A percentile compares a stretch with the other conserved stretches of the same genome.
Conservation (phyloP, 345 rosid species). For the Pistacia atlantica region DNA sequence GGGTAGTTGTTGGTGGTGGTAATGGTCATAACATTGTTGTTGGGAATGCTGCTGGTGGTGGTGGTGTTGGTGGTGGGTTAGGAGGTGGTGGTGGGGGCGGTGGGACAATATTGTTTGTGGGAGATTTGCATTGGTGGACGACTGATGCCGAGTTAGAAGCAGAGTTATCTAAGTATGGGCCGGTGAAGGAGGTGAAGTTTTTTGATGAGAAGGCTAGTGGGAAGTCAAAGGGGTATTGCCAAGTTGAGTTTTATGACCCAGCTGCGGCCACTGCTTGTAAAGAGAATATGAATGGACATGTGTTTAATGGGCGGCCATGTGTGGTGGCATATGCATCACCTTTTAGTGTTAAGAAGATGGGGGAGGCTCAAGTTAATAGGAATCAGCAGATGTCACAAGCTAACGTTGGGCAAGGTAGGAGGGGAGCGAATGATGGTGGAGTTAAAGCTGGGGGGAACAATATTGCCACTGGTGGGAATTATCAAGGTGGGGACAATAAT, state of each 20-base stretch:
- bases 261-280: conserved; percentile 70
- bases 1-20: conserved; percentile 31
- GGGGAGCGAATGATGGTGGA: conserved; percentile 53
- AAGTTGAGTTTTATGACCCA: conserved; percentile 80
- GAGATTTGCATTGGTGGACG: conserved; percentile 96
- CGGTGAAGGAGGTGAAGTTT: conserved; percentile 79
- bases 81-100: conserved; percentile 37
- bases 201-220: conserved; percentile 92
- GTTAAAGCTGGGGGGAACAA: conserved; percentile 44
- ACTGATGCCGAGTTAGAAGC: conserved; percentile 81
- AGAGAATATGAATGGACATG: conserved; percentile 75
- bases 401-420: conserved; percentile 45
- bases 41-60: conserved; percentile 20
- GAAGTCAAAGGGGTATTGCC: conserved; percentile 85
- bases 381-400: conserved; percentile 58
- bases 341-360: conserved; percentile 66
- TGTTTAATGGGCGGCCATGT: conserved; percentile 75
- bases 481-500: conserved; percentile 71
- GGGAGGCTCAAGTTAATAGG: conserved; percentile 65
- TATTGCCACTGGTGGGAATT: conserved; percentile 54
- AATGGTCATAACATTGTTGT: conserved; percentile 32
- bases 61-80: conserved; percentile 31
- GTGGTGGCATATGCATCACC: conserved; percentile 82
- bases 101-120: conserved; percentile 70
- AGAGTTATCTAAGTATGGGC: conserved; percentile 65